A percentile compares a stretch with the other conserved stretches of the same genome.
phyloP scores from a whole-genome alignment of 129 eudicot genomes.

The Centaurea solstitialis region DNA sequence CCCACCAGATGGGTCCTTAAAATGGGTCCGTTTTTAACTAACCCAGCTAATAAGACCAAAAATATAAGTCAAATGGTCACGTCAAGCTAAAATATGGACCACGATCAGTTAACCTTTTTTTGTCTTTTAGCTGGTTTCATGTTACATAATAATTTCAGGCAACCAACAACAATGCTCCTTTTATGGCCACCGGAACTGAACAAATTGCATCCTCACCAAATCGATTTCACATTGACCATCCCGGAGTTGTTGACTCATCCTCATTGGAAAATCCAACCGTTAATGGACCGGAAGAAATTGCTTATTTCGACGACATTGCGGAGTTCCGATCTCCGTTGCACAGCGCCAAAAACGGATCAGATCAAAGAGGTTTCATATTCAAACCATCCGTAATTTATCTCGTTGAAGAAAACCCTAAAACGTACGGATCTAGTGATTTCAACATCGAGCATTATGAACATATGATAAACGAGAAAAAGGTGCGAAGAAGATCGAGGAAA shows the following conservation, averaged over 20 bases:
- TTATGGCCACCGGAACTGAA: background rate
- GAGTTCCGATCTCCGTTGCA: slow-evolving; percentile 51
- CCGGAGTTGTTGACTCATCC: background rate
- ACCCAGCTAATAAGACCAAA: too few relatives aligned
- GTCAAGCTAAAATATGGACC: too few relatives aligned
- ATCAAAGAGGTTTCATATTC: slow-evolving; percentile 74
- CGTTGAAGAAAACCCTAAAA: slow-evolving; percentile 8
- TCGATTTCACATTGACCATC: background rate
- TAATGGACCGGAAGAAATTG: slow-evolving; percentile 32
- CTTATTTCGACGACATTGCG: slow-evolving; percentile 66
- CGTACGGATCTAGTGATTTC: background rate
- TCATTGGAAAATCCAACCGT: background rate
- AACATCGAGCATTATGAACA: background rate
- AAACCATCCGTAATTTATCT: slow-evolving; percentile 30
- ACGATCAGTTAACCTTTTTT: too few relatives aligned
- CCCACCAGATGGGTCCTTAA: too few relatives aligned
- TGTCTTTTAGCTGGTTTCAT: background rate
- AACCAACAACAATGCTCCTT: background rate
- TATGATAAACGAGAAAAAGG: background rate
- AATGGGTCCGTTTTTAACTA: too few relatives aligned
- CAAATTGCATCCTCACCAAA: background rate
- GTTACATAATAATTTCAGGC: slow-evolving; percentile 24
- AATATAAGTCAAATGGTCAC: too few relatives aligned
- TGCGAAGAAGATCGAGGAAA: slow-evolving; percentile 36
- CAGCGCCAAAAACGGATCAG: slow-evolving; percentile 30